Conservation (phyloP, 1,284 basidiomycete genomes). For the Austroboletus niveus region DNA sequence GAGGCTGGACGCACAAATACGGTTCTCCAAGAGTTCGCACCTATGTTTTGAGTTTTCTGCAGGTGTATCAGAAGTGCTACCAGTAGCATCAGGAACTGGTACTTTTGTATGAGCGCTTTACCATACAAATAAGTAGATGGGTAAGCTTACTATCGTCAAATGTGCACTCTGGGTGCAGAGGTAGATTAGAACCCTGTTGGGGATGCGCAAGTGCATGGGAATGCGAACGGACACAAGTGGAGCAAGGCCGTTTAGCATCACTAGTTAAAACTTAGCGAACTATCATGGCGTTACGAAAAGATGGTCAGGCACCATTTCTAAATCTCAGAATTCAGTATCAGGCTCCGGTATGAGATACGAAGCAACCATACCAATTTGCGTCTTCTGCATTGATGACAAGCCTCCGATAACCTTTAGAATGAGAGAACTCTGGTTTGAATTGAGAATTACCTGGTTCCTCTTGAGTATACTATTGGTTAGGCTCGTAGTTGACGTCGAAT, state of each 20-base stretch:
- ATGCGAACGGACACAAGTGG: slow-evolving; percentile 66
- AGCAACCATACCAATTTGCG: slow-evolving; percentile 61
- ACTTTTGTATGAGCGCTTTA: neutral
- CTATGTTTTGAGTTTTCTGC: slow-evolving; percentile 52
- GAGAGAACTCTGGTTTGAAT: neutral
- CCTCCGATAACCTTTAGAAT: slow-evolving; percentile 13
- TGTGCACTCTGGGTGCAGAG: slow-evolving; percentile 60
- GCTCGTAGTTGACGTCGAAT: slow-evolving; percentile 4
- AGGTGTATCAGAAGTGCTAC: slow-evolving; percentile 17
- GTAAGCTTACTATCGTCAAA: slow-evolving; percentile 55
- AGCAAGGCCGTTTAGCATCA: slow-evolving; percentile 68
- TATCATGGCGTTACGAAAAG: slow-evolving; percentile 5
- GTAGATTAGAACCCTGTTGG: slow-evolving; percentile 49
- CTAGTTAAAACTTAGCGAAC: slow-evolving; percentile 32
- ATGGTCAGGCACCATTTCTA: slow-evolving; percentile 59
- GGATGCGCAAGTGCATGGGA: slow-evolving; percentile 56
- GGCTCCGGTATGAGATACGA: slow-evolving; percentile 2
- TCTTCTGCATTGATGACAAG: slow-evolving; percentile 57
- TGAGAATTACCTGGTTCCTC: slow-evolving; percentile 50
- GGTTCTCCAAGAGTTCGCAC: slow-evolving; percentile 60
- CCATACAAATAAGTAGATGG: neutral
- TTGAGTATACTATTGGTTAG: slow-evolving; percentile 41
- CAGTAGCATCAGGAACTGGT: slow-evolving; percentile 7
- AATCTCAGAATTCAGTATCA: neutral
- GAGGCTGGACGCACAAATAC: slow-evolving; percentile 53